Base-by-base conservation (phyloP, 352 stramenopile genomes). In the Globisporangium lucens region DNA sequence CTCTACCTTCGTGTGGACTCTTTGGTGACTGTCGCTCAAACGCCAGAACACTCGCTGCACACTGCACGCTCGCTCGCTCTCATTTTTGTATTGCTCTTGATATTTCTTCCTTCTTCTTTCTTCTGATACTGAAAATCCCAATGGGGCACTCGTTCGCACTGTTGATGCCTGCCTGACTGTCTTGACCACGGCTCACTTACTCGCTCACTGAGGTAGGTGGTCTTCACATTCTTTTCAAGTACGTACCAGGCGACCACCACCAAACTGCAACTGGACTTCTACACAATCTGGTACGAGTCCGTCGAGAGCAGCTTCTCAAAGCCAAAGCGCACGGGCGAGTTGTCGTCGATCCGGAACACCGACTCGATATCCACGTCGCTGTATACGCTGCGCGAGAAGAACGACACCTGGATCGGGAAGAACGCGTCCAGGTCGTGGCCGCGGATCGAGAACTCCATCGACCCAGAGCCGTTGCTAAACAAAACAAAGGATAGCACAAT, bases 221-320 rank as follows among this genome's bases (percentile, higher is more conserved):
- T 33, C 30, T 33, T 33, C 30, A 33, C 53, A 41, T 22, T 15
- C 22, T 47, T 38, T 10, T 38, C n/a, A 47, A 4, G 41, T 20
- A 47, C 4, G 15, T 47, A 13, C 15, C 13, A 7, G 15, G 12
- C 41, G 12, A 15, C 52, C 29, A 60, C 24, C 24, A 20, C 20
- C 53, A 60, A 43, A 60, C 29, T 60, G 53, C 53, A 22, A 41
- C 36, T 27, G 7, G 53, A 29, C 29, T n/a, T 92, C 82, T 94
- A 96, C 75, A 92, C 83, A 76, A 96, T 91, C 68, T 93, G 83
- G 75, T 96, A 96, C 73, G 82, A 82, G 62, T 96, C 86, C 56
- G 88, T 93, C 61, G 86, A 94, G 52, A 96, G 78, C 63, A 96
- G 73, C 71, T 96, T 94, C 70, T 96, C 88, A 74, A 90, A 94